Base-by-base conservation (phyloP, 1,284 basidiomycete genomes). In the Psilocybe mexicana region DNA sequence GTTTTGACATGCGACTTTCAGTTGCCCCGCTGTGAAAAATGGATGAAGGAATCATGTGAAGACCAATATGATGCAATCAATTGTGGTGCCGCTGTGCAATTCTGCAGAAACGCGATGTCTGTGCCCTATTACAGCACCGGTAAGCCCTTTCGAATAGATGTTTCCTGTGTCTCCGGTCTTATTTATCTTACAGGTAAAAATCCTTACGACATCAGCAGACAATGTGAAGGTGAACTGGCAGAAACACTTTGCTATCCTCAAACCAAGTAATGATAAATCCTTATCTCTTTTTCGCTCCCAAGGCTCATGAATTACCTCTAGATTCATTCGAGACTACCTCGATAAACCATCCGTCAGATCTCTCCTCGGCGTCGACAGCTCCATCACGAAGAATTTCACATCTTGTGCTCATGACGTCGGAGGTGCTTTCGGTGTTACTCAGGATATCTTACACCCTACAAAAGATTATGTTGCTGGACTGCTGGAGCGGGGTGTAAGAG, bases 401-500 rank as follows among this genome's bases (percentile, higher is more conserved):
- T 73, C 76, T 33, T 86, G 83, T 71, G 76, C 75, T 44, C n/a
- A 61, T 47, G 65, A 66, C 1, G 82, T 91, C 23, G 61, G 64
- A 2, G 1, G 7, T 2, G 78, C 74, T 0, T 88, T 87, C 62
- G 23, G 2, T 6, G 45, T 28, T 1, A 63, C 72, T 5, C 69
- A 71, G 35, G 85, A 88, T 63, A 49, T 60, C 7, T 62, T 74
- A 38, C 80, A 80, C 61, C 67, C 73, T 3, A 79, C 79, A 0
- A 71, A 75, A 63, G 72, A 81, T 42, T 86, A 93, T 66, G 77
- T 93, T 55, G 79, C 82, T 1, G 85, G 78, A 3, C 79, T 95
- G 26, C 81, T 94, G 11, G 92, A 94, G 67, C 82, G 90, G 25
- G 86, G 84, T 1, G 75, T 95, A 25, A 76, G 82, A 4, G 85